Conservation (phyloP, 352 stramenopile genomes). For the Phytophthora sp. region DNA sequence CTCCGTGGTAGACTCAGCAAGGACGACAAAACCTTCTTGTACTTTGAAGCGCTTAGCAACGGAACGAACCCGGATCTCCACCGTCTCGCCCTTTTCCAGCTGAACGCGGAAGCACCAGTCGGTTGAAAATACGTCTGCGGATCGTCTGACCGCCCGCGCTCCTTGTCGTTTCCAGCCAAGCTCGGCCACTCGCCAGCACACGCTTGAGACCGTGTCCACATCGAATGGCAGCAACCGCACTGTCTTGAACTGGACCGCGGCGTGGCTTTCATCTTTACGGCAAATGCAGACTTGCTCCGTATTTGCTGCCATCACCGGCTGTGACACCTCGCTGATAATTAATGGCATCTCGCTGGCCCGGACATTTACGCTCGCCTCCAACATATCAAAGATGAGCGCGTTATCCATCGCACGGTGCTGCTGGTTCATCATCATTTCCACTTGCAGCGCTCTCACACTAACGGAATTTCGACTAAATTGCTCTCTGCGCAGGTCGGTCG, state of each 20-base stretch:
- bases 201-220: constrained; percentile 16
- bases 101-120: constrained; percentile 28
- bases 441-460: constrained; percentile 18
- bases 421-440: constrained; percentile 22
- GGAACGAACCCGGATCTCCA: constrained; percentile 26
- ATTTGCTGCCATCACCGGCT: constrained; percentile 15
- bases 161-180: constrained; percentile 15
- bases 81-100: constrained; percentile 22
- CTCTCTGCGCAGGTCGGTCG: constrained; percentile 2
- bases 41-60: constrained; percentile 28
- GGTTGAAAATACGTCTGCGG: constrained; percentile 17
- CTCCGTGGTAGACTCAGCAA: constrained; percentile 30
- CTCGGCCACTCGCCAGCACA: constrained; percentile 22
- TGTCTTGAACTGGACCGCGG: constrained; percentile 23
- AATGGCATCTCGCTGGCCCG: constrained; percentile 11
- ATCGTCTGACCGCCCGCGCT: constrained; percentile 13
- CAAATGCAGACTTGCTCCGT: constrained; percentile 27
- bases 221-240: constrained; percentile 24
- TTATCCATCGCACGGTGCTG: not conserved
- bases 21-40: constrained; percentile 21
- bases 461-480: constrained; percentile 15
- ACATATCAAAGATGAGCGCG: constrained; percentile 20
- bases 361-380: constrained; percentile 26
- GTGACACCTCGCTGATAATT: constrained; percentile 5
- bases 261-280: constrained; percentile 19